Percentiles rank a stretch among this genome's conserved stretches.
phyloP scores from a whole-genome alignment of 148 eudicot species.

The Nepenthes mirabilis region DNA sequence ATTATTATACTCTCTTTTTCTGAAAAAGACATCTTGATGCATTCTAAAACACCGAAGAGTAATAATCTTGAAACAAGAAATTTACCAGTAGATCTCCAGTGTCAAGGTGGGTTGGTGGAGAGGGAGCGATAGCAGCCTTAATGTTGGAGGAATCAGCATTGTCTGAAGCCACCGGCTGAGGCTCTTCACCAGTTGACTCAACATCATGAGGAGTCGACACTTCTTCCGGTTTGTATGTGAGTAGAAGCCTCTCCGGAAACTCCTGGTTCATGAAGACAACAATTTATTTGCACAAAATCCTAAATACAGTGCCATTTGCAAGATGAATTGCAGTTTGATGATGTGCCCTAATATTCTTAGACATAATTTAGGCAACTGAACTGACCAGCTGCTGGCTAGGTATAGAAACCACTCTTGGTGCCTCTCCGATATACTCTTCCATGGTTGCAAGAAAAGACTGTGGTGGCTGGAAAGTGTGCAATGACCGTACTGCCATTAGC shows the following conservation, averaged over 20 bases:
- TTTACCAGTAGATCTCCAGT: conserved; percentile 79
- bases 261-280: conserved; percentile 39
- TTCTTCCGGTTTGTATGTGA: conserved; percentile 81
- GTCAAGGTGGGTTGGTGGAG: conserved; percentile 36
- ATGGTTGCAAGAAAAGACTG: conserved; percentile 48
- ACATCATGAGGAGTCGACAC: conserved; percentile 32
- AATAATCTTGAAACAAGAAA: background rate
- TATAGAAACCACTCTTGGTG: conserved; percentile 73
- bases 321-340: background rate
- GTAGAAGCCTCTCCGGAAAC: conserved; percentile 77
- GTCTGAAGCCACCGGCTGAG: conserved; percentile 30
- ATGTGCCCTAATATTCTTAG: background rate
- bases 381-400: conserved; percentile 64
- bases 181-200: conserved; percentile 28
- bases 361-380: background rate
- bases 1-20: too few relatives aligned
- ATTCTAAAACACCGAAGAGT: background rate
- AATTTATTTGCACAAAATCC: background rate
- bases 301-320: background rate
- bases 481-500: conserved; percentile 11
- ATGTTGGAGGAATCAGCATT: conserved; percentile 19
- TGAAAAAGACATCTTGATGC: too few relatives aligned
- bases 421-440: conserved; percentile 97
- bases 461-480: conserved; percentile 54
- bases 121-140: conserved; percentile 33